Evolutionary conservation across 352 stramenopile species (phyloP), one percentile per base, ranked within the genome.

Genomic region (Pythium sukuiense): DNA sequence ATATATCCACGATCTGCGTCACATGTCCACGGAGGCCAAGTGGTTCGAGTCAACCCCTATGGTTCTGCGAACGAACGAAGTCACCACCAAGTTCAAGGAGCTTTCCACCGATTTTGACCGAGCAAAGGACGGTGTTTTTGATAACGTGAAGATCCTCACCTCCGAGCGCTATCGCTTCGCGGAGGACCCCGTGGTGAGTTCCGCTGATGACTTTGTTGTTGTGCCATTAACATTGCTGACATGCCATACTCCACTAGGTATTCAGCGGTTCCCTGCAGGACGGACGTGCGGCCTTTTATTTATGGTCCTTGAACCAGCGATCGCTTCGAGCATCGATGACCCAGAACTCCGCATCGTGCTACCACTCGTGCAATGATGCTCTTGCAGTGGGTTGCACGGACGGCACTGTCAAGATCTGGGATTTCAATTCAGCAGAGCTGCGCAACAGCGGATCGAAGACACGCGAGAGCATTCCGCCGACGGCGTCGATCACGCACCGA

Each of bases 331-430:
- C 74, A 18, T 90, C 84, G 6, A 91, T 95, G 67, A 77, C 72
- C 6, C 88, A 95, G 59, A 53, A 72, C 2, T 81, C 79, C 32
- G 88, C 85, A 0, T 78, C 85, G 6, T 95, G 88, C 60, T 95
- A 87, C 64, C 83, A 96, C 63, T 71, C 79, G 6, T 95, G 86
- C 69, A 87, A 93, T 32, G 87, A 94, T 67, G 85, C 84, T 4
- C 61, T 96, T 24, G 88, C 86, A 2, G 73, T 96, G 55, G 88
- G 88, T 13, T 91, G 85, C 58, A 65, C 71, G 2, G 88, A 96
- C 50, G 88, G 88, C 4, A 87, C 71, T 0, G 86, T 96, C 43
- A 90, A 92, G 41, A 74, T 94, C 57, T 96, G 88, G 88, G 89
- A 88, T 65, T 92, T 93, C 55, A 77, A 81, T 12, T 69, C 76